Base-by-base conservation (phyloP, 2,329 filamentous ascomycete genomes). In the Beauveria scarabaeidicola region DNA sequence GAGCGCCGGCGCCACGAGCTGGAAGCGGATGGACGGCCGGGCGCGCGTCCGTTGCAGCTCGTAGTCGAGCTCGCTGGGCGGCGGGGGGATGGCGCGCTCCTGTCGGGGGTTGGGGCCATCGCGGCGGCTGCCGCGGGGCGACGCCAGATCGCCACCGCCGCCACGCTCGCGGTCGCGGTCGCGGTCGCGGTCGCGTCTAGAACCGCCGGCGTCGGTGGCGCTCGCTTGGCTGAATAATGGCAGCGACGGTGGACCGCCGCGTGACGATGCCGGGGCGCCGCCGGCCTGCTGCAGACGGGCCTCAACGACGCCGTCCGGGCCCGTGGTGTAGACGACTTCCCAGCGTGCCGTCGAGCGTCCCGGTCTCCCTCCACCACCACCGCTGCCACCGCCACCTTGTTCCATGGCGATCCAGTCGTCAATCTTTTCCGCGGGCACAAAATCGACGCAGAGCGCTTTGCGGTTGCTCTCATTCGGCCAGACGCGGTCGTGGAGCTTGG, bases 391-490 rank as follows among this genome's bases (percentile, higher is more conserved):
- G 15, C 69, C 71, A 3, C 77, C 71, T 66, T 85, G 76, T 71
- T 96, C 90, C 44, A 74, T 80, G 8, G 83, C 80, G 61, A 95
- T 87, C 91, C 91, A 97, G 25, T 81, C 81, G 15, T 76, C 71
- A 4, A 95, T 80, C 63, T 85, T 83, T 27, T 90, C 85, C 19
- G 88, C 82, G 0, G 93, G 93, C 21, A 97, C 81, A 70, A 94
- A 97, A 70, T 99, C 94, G 3, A 90, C 90, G 83, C 88, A 95
- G 1, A 97, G 79, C 1, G 86, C 81, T 70, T 94, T 95, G 36
- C 94, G 83, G 65, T 87, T 89, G 61, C 87, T 85, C 74, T 97
- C 93, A 61, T 91, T 84, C 1, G 93, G 93, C 90, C 92, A 97
- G 40, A 91, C 82, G 23, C 81, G 82, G 61, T 85, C 83, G 72